Base-by-base conservation (phyloP, 1,284 basidiomycete genomes). In the Marasmius sp. region DNA sequence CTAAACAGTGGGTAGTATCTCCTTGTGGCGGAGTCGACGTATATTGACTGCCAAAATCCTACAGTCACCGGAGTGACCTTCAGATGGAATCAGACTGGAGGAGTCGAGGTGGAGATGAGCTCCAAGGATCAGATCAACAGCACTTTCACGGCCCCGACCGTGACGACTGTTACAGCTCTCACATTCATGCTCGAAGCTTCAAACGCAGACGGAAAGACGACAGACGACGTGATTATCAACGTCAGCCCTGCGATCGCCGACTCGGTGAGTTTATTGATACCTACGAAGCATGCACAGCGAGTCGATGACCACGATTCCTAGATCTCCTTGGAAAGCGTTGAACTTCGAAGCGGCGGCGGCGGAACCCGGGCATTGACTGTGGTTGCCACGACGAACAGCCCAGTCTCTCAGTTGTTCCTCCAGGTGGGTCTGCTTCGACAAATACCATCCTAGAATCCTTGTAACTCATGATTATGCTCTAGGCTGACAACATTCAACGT, bases 311-410 rank as follows among this genome's bases (percentile, higher is more conserved):
- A 6, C 27, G 18, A 5, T 27, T 27, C 20, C 27, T 55, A 67
- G 66, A 67, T 67, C 45, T 60, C 66, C 33, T 36, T 67, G 16
- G 66, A 65, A 56, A 22, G 49, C 36, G 66, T 64, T 7, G 47
- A 60, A 27, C 27, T 27, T 41, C 64, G 66, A 62, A 57, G 64
- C 51, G 64, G 64, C 27, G 66, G 66, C 14, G 58, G 58, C 33
- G 66, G 66, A 6, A 59, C 60, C 37, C 64, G 66, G 2, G 61
- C 57, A 3, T 57, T 67, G 37, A 67, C 66, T 22, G 66, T 67
- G 20, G 62, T 59, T 34, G 66, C 66, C 3, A 36, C 27, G 7
- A 67, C 64, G 6, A 61, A 67, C 48, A 47, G 22, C 14, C 22
- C 22, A 9, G 49, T 49, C 37, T 55, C 65, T 6, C 48, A 57